Evolutionary conservation across 2,329 filamentous ascomycete genomes (phyloP), one percentile per base, ranked within the genome.

Genomic region (Beauveria sp.): DNA sequence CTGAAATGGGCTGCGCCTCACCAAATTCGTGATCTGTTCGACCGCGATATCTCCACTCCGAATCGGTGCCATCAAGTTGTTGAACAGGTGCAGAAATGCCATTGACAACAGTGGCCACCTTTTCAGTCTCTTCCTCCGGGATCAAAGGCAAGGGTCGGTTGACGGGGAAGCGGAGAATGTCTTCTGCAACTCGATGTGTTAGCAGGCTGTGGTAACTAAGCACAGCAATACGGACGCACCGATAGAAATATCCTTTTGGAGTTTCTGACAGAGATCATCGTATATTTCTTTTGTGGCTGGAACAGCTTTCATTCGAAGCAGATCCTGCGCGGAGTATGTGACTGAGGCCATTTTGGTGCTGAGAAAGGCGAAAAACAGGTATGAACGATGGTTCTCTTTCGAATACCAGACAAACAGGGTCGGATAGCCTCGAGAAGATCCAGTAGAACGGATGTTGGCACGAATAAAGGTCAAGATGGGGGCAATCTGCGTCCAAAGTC

Each of bases 1-100:
- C 83, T 56, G 80, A 74, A 42, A 84, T 73, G 7, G 83, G 82
- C 52, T 80, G 80, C 48, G 69, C 73, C 49, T 72, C 71, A 20
- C 70, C 67, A n/a, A 75, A 67, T 64, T 82, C 77, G 1, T 75
- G 76, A 20, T 76, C 76, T 54, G 72, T 76, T 60, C 81, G 74
- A 55, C 80, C 77, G 43, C 75, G 73, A 63, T 80, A 83, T 59
- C 75, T 76, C 73, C 73, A 76, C 55, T 78, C 76, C 1, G 71
- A 72, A 60, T 76, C 75, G 52, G 76, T 77, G 24, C 76, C 76
- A 58, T 78, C 75, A 16, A 74, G 68, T 56, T 73, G 75, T 28
- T 67, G 71, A 42, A 69, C 66, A 57, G 67, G 61, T 7, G 64
- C 54, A 50, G 64, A 66, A 60, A 67, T 64, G 12, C 22, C 20